A percentile compares a stretch with the other conserved stretches of the same genome.
These are phyloP conservation scores for Boletus rubroflammeus DNA, from an alignment of 768 basidiomycete genomes.

Conservation along the genomic window DNA sequence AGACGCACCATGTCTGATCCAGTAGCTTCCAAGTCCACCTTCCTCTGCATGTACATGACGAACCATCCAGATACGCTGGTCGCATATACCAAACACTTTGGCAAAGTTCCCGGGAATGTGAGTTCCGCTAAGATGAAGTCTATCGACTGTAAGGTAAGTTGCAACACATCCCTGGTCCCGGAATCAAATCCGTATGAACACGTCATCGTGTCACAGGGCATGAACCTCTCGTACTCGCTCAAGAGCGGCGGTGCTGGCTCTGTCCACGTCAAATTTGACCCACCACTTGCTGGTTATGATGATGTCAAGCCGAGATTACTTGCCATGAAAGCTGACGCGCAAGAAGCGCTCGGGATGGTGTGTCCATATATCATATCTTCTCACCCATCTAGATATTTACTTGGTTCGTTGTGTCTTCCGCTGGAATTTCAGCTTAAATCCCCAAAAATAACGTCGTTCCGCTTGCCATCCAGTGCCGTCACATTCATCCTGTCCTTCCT, in stretches of 20 bases:
- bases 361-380: constrained; percentile 16
- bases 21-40: constrained; percentile 70
- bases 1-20: constrained; percentile 54
- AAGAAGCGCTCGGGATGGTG: constrained; percentile 79
- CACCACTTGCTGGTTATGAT: constrained; percentile 69
- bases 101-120: constrained; percentile 54
- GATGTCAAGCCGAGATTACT: constrained; percentile 79
- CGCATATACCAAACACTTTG: constrained; percentile 77
- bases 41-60: constrained; percentile 83
- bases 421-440: constrained; percentile 47
- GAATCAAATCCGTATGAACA: neutral
- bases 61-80: constrained; percentile 81
- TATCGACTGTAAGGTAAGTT: constrained; percentile 61
- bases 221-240: constrained; percentile 63
- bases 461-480: constrained; percentile 39
- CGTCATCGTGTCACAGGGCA: constrained; percentile 42
- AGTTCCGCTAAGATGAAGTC: constrained; percentile 64
- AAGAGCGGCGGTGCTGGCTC: constrained; percentile 43
- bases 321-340: constrained; percentile 76
- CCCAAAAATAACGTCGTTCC: constrained; percentile 59
- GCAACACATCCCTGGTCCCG: neutral
- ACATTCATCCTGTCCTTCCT: constrained; percentile 2
- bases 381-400: neutral
- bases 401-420: neutral
- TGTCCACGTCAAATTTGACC: constrained; percentile 59